Evolutionary conservation across 345 rosid species (phyloP).

Genomic region (Zanthoxylum bungeanum): DNA sequence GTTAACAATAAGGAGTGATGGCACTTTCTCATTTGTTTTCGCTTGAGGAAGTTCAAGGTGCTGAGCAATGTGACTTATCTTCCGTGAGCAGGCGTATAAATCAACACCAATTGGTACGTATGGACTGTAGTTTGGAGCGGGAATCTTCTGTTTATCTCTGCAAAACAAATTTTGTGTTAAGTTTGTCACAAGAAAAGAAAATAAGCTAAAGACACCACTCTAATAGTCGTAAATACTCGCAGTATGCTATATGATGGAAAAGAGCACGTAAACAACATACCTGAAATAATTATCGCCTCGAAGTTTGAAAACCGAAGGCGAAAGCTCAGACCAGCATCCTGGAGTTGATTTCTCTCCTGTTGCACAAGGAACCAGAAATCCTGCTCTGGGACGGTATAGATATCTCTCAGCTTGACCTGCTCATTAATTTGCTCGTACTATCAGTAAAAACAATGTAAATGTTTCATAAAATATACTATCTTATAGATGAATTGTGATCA

Average conservation of each 20-base stretch:
- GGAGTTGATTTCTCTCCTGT: constrained; percentile 45
- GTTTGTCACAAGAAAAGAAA: neutral
- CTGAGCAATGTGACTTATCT: constrained; percentile 74
- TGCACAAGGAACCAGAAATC: constrained; percentile 46
- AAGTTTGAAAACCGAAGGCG: constrained; percentile 68
- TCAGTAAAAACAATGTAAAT: neutral
- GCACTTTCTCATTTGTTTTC: constrained; percentile 40
- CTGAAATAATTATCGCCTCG: constrained; percentile 69
- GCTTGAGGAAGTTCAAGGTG: constrained; percentile 65
- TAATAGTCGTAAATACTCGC: neutral
- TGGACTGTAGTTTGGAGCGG: constrained; percentile 62
- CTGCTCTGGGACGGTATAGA: constrained; percentile 63
- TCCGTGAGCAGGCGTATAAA: constrained; percentile 54
- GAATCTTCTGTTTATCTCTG: constrained; percentile 68
- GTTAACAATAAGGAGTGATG: constrained; percentile 60
- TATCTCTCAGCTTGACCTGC: constrained; percentile 53
- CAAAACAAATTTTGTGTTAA: constrained; percentile 11
- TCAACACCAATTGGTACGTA: constrained; percentile 71
- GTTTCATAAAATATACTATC: neutral
- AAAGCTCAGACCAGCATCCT: constrained; percentile 63
- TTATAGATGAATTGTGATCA: neutral
- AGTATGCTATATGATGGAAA: neutral
- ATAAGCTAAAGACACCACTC: neutral
- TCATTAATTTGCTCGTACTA: neutral
- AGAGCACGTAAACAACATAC: constrained; percentile 22